A percentile compares a stretch with the other conserved stretches of the same genome.
These are phyloP conservation scores for Aristolochia fimbriata DNA, from an alignment of 164 flowering plant species.

Conservation along the genomic window DNA sequence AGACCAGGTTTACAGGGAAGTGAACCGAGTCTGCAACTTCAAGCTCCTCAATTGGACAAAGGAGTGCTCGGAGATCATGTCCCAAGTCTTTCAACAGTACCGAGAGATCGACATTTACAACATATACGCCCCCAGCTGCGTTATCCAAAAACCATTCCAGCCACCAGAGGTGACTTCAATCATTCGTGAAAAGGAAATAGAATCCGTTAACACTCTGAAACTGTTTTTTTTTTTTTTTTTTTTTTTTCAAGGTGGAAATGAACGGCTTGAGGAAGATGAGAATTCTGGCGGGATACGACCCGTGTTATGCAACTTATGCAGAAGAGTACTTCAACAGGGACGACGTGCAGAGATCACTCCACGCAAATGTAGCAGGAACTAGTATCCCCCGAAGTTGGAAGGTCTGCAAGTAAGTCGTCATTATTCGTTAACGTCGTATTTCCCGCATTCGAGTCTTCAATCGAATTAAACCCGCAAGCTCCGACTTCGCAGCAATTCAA, in stretches of 20 bases:
- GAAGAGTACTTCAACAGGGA: conserved; percentile 43
- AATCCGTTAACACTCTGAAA: too few species aligned
- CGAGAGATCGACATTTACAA: conserved; percentile 58
- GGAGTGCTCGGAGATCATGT: conserved; percentile 30
- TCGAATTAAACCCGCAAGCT: neutral
- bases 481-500: conserved; percentile 23
- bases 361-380: conserved; percentile 22
- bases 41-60: conserved; percentile 22
- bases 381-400: conserved; percentile 25
- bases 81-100: conserved; percentile 21
- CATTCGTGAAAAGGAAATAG: neutral
- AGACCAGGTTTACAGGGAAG: conserved; percentile 29
- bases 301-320: conserved; percentile 37
- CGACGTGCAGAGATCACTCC: conserved; percentile 49
- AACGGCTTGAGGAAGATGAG: conserved; percentile 20
- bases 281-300: conserved; percentile 52
- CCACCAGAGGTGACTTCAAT: neutral
- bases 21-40: conserved; percentile 41
- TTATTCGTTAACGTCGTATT: neutral
- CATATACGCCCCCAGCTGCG: conserved; percentile 51
- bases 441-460: neutral
- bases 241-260: conserved; percentile 1
- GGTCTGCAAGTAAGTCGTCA: conserved; percentile 42
- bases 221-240: too few species aligned
- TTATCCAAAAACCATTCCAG: conserved; percentile 8